These are phyloP conservation scores for Volvariella surrecta DNA, from an alignment of 1,284 basidiomycete species.

Conservation along the genomic window DNA sequence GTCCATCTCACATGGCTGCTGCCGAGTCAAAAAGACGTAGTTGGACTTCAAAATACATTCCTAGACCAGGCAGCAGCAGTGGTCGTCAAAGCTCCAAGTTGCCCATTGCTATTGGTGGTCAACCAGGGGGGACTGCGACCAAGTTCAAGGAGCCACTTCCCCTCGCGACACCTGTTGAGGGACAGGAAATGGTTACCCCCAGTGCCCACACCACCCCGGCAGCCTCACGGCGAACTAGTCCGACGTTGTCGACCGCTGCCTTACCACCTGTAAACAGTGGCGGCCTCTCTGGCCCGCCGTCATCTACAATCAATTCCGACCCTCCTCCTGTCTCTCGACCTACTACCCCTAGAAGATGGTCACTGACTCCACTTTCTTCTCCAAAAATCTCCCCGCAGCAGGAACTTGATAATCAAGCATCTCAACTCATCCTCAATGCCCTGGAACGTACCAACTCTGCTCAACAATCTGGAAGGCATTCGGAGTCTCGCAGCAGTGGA, in stretches of 20 bases:
- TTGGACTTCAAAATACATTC: constrained; percentile 24
- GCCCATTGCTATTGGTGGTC: neutral
- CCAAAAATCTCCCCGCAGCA: constrained; percentile 18
- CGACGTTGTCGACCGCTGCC: constrained; percentile 1
- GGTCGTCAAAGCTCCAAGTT: constrained; percentile 11
- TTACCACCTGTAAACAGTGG: constrained; percentile 8
- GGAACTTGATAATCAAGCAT: constrained; percentile 33
- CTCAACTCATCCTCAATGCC: constrained; percentile 31
- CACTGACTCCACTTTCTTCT: constrained; percentile 10
- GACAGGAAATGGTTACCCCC: constrained; percentile 13
- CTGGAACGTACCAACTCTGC: constrained; percentile 43
- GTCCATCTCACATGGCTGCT: constrained; percentile 23
- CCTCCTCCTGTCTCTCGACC: constrained; percentile 17
- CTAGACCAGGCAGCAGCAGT: constrained; percentile 21
- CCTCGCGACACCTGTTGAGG: constrained; percentile 17
- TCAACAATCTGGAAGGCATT: constrained; percentile 20
- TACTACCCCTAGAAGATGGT: constrained; percentile 23
- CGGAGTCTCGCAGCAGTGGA: constrained; percentile 29
- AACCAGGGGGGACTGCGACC: constrained; percentile 8
- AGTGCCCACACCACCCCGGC: constrained; percentile 3
- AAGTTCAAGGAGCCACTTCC: constrained; percentile 11
- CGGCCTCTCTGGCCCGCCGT: too few relatives aligned
- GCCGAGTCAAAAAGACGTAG: constrained; percentile 18
- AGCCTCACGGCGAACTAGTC: constrained; percentile 6
- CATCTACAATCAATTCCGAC: constrained; percentile 16